phyloP scores from a whole-genome alignment of 129 eudicot genomes.

The Pittosporum tobira region DNA sequence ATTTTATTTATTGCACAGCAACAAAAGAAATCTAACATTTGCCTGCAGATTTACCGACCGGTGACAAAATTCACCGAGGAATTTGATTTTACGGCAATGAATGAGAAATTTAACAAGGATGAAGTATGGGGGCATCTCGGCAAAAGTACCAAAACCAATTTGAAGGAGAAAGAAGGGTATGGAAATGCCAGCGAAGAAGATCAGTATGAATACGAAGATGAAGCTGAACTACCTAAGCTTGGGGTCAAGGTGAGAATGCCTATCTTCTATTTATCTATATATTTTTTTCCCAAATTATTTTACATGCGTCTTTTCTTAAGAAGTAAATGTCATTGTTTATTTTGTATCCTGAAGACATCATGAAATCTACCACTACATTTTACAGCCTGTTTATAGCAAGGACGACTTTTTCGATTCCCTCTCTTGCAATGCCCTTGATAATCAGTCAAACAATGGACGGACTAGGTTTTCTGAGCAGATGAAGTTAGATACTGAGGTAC shows the following conservation, averaged over 20 bases:
- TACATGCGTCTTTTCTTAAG: neutral
- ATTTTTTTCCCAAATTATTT: neutral
- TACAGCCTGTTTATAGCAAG: conserved; percentile 75
- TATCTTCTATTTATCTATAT: neutral
- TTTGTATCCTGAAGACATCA: too few relatives aligned
- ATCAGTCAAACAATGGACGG: conserved; percentile 49
- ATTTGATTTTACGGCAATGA: conserved; percentile 90
- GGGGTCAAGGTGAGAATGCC: conserved; percentile 42
- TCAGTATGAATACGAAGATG: conserved; percentile 48
- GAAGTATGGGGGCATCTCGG: conserved; percentile 95
- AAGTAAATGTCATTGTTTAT: too few relatives aligned
- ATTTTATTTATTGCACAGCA: too few relatives aligned
- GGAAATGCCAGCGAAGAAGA: conserved; percentile 52
- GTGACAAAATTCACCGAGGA: conserved; percentile 78
- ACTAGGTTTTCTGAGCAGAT: conserved; percentile 73
- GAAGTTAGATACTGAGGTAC: conserved; percentile 90
- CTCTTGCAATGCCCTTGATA: conserved; percentile 50
- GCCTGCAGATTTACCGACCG: conserved; percentile 47
- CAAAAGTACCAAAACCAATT: conserved; percentile 38
- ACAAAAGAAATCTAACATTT: neutral
- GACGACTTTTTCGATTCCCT: conserved; percentile 86
- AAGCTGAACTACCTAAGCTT: conserved; percentile 36
- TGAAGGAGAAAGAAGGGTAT: conserved; percentile 35
- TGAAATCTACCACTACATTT: neutral
- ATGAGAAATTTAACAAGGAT: conserved; percentile 89